Evolutionary conservation across 192 early-diverging fungal genomes (phyloP).

Genomic region (Podila horticola): DNA sequence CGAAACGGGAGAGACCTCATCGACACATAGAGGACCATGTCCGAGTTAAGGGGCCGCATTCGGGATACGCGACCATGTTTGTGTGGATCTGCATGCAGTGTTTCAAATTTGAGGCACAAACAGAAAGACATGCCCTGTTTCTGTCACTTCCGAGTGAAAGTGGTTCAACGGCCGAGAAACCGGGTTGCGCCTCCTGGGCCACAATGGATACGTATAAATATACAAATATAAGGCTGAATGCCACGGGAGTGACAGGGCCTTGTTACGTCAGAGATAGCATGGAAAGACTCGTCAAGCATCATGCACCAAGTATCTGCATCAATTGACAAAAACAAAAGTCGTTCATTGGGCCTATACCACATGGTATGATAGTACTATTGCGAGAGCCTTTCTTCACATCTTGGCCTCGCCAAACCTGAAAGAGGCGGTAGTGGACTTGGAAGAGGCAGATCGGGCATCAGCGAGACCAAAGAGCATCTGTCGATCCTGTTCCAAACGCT

Average conservation of each 20-base stretch:
- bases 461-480: constrained; percentile 36
- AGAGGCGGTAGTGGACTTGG: neutral
- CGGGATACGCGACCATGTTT: neutral
- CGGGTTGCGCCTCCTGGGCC: no score
- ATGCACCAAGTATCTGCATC: no score
- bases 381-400: constrained; percentile 5
- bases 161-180: no score
- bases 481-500: constrained; percentile 40
- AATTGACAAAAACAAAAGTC: no score
- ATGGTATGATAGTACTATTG: neutral
- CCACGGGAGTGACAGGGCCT: no score
- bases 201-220: no score
- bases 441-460: constrained; percentile 18
- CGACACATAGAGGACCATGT: neutral
- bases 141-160: neutral
- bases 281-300: no score
- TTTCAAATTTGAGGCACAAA: neutral
- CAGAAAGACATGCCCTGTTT: neutral
- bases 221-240: no score
- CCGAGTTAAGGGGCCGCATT: constrained; percentile 1
- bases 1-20: neutral
- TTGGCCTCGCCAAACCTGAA: constrained; percentile 29
- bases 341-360: no score
- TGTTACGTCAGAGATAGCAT: no score
- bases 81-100: neutral